Conservation (phyloP, 495 filamentous ascomycete species). For the Mytilinidion resinicola region DNA sequence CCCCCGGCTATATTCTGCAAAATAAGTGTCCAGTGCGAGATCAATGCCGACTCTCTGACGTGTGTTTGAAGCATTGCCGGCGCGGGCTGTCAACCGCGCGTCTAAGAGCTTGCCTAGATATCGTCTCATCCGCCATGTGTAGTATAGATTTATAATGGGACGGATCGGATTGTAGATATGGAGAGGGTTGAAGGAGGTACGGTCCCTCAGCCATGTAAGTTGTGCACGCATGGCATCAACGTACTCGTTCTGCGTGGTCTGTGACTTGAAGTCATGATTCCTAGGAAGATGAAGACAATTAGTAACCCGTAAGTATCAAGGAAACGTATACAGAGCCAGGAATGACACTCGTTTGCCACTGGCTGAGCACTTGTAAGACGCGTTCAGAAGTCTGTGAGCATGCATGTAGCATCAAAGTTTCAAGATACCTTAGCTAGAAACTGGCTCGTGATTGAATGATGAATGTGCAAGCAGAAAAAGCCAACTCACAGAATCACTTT, state of each 20-base stretch:
- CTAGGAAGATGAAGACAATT: neutral
- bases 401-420: too few relatives aligned
- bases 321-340: too few relatives aligned
- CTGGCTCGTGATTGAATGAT: too few relatives aligned
- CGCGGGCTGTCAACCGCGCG: conserved; percentile 13
- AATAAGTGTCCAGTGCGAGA: conserved; percentile 23
- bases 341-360: too few relatives aligned
- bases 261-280: conserved; percentile 16
- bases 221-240: conserved; percentile 1
- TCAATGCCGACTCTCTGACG: conserved; percentile 19
- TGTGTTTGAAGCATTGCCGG: neutral
- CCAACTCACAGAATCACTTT: conserved; percentile 6
- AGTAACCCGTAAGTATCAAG: neutral
- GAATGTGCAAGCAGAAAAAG: too few relatives aligned
- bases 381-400: too few relatives aligned
- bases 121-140: conserved; percentile 14
- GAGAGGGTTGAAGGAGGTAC: conserved; percentile 16
- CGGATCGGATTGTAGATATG: conserved; percentile 11
- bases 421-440: too few relatives aligned
- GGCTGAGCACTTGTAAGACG: too few relatives aligned
- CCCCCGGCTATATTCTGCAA: conserved; percentile 14
- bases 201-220: conserved; percentile 18
- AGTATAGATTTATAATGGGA: conserved; percentile 5
- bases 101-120: conserved; percentile 22
- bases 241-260: conserved; percentile 12